Conservation (phyloP, 805 yeast genomes). For the Zygosaccharomyces lentus region DNA sequence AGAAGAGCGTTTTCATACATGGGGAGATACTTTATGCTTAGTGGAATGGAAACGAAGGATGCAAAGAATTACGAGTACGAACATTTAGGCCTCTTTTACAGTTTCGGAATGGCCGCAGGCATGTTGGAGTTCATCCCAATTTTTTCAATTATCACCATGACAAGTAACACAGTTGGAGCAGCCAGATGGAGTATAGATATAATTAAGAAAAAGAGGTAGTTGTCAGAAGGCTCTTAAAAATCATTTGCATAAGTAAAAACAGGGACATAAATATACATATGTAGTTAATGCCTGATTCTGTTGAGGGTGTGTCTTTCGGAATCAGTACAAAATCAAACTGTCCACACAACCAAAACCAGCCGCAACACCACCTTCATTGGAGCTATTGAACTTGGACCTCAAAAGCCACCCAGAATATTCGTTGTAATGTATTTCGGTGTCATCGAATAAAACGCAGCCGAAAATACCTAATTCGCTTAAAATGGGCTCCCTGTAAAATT, state of each 20-base stretch:
- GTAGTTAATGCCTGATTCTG: neutral
- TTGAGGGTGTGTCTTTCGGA: neutral
- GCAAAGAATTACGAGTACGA: conserved; percentile 34
- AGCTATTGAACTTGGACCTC: conserved; percentile 79
- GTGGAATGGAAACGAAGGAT: conserved; percentile 25
- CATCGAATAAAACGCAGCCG: conserved; percentile 77
- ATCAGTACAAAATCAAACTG: conserved; percentile 47
- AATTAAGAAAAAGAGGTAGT: conserved; percentile 22
- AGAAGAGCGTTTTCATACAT: conserved; percentile 29
- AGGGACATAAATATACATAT: neutral
- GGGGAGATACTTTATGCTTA: conserved; percentile 23
- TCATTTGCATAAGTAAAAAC: neutral
- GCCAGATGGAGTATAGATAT: conserved; percentile 57
- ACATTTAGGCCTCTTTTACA: conserved; percentile 39
- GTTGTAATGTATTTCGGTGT: conserved; percentile 54
- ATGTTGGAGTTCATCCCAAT: conserved; percentile 53
- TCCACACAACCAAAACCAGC: conserved; percentile 99
- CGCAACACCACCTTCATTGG: conserved; percentile 98
- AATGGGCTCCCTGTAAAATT: conserved; percentile 63
- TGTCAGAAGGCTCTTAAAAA: neutral
- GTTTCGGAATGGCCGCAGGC: conserved; percentile 51
- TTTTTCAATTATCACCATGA: conserved; percentile 48
- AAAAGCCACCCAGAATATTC: conserved; percentile 78
- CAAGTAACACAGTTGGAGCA: conserved; percentile 58
- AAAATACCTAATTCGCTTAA: conserved; percentile 90